These are phyloP conservation scores for Dissophora globulifera DNA, from an alignment of 192 early-diverging fungal species.

Conservation along the genomic window DNA sequence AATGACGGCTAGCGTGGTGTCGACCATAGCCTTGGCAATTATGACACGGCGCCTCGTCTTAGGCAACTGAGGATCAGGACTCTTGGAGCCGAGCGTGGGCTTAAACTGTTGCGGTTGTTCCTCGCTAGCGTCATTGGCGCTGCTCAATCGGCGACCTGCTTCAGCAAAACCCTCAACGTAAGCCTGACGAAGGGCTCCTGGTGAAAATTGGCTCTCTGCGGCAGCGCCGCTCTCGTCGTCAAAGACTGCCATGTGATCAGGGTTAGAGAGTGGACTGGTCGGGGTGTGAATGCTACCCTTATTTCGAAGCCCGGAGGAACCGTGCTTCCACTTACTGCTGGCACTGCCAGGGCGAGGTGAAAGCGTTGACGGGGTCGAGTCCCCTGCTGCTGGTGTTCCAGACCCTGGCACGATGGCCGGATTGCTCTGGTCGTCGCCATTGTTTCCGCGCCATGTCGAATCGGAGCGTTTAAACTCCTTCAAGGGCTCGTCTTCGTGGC, in stretches of 20 bases:
- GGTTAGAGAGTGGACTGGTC: conserved; percentile 53
- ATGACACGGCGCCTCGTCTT: conserved; percentile 78
- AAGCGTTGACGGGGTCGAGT: too few species aligned
- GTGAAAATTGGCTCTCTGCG: not conserved
- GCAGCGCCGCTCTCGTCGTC: conserved; percentile 9
- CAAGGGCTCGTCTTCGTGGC: conserved; percentile 59
- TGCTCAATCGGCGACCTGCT: too few species aligned
- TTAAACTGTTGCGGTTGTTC: too few species aligned
- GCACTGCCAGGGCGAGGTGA: too few species aligned
- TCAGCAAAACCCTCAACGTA: conserved; percentile 23
- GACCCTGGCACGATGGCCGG: too few species aligned
- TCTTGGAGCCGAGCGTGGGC: not conserved
- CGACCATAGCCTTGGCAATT: conserved; percentile 83
- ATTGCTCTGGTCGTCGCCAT: too few species aligned
- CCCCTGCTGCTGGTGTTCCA: conserved; percentile 1
- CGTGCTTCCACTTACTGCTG: conserved; percentile 29
- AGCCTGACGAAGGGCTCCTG: conserved; percentile 26
- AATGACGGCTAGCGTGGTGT: conserved; percentile 93
- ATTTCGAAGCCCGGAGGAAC: conserved; percentile 31
- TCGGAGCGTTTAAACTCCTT: conserved; percentile 39
- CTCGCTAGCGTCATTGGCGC: too few species aligned
- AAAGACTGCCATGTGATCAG: conserved; percentile 52
- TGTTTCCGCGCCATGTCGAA: conserved; percentile 11
- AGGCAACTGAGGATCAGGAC: conserved; percentile 17
- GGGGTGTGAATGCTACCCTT: conserved; percentile 41